These are phyloP conservation scores for Jatropha multifida DNA, from an alignment of 441 rosid species.

Conservation along the genomic window DNA sequence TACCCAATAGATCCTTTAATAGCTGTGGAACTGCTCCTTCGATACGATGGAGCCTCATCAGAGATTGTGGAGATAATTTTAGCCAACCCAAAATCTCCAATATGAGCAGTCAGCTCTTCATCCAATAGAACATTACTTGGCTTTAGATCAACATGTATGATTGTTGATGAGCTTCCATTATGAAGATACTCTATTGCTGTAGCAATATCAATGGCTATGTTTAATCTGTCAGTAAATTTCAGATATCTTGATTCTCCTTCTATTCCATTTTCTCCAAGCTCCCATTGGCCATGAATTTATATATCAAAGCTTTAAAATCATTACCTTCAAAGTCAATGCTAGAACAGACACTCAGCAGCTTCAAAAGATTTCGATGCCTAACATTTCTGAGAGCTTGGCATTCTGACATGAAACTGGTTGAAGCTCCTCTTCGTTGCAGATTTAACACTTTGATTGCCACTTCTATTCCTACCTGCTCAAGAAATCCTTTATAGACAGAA, in stretches of 20 bases:
- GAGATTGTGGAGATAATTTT: background rate
- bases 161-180: background rate
- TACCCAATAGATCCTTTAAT: slow-evolving; percentile 5
- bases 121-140: slow-evolving; percentile 5
- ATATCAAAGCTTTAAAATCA: slow-evolving; percentile 10
- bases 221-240: background rate
- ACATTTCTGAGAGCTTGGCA: background rate
- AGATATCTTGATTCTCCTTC: background rate
- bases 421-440: background rate
- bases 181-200: background rate
- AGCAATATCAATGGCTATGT: background rate
- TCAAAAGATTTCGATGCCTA: background rate
- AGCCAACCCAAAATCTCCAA: slow-evolving; percentile 8
- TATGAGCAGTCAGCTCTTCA: background rate
- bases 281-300: slow-evolving; percentile 16
- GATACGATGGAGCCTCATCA: background rate
- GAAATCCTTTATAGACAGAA: too few species aligned
- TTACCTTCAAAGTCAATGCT: slow-evolving; percentile 2
- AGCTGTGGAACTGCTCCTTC: background rate
- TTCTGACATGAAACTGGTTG: background rate
- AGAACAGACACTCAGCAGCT: background rate
- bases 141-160: slow-evolving; percentile 9
- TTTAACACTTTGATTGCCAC: too few species aligned
- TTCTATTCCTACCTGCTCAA: too few species aligned
- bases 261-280: background rate